A percentile compares a stretch with the other conserved stretches of the same genome.
Conservation (phyloP, 2,329 filamentous ascomycete genomes). For the Pyrenochaeta sp. region DNA sequence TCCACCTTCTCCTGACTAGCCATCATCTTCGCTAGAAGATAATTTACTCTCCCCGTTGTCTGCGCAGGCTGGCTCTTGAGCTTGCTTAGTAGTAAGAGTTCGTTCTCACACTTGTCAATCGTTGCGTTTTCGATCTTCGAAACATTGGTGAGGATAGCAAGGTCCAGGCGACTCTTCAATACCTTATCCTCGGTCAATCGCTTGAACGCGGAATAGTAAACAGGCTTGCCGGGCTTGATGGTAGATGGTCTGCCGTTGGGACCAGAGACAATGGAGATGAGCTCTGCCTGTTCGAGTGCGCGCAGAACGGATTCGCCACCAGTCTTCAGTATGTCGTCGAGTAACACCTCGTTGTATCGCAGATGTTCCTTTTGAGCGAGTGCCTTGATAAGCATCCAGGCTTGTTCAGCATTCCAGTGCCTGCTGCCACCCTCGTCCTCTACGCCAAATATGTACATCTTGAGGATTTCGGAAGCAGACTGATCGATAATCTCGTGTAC, state of each 20-base stretch:
- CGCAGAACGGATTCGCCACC: conserved; percentile 80
- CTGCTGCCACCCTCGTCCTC: conserved; percentile 63
- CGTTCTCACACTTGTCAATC: conserved; percentile 81
- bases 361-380: conserved; percentile 74
- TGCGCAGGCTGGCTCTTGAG: conserved; percentile 76
- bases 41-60: conserved; percentile 71
- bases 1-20: conserved; percentile 78
- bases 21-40: conserved; percentile 77
- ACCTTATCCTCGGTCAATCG: conserved; percentile 75
- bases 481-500: conserved; percentile 90
- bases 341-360: conserved; percentile 85
- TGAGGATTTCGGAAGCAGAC: conserved; percentile 87
- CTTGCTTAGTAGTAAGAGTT: conserved; percentile 75
- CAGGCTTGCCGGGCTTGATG: conserved; percentile 83
- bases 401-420: conserved; percentile 84
- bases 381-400: conserved; percentile 85
- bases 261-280: conserved; percentile 77
- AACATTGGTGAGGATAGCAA: conserved; percentile 73
- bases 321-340: conserved; percentile 76
- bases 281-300: conserved; percentile 82
- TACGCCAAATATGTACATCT: conserved; percentile 80
- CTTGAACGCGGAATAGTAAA: conserved; percentile 85
- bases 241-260: conserved; percentile 78
- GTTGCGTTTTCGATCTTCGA: conserved; percentile 75
- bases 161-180: conserved; percentile 72